phyloP scores from a whole-genome alignment of 2,329 filamentous ascomycete genomes.

The Epichloe amarillans region DNA sequence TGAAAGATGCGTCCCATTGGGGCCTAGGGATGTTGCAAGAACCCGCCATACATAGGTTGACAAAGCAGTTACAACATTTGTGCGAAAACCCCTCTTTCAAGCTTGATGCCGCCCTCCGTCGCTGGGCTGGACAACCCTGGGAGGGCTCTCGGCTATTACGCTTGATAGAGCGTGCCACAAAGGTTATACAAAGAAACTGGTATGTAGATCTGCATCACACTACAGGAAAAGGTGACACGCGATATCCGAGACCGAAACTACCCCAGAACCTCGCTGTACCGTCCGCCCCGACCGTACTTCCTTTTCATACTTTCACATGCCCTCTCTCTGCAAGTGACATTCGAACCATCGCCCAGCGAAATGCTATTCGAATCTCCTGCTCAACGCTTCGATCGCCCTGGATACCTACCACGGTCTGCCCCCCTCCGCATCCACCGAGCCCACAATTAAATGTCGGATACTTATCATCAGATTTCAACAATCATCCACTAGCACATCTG shows the following conservation, averaged over 20 bases:
- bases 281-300: slow-evolving; percentile 82
- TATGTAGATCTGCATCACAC: slow-evolving; percentile 70
- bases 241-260: slow-evolving; percentile 61
- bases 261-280: slow-evolving; percentile 65
- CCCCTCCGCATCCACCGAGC: slow-evolving; percentile 72
- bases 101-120: slow-evolving; percentile 27
- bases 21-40: slow-evolving; percentile 57
- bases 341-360: slow-evolving; percentile 85
- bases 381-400: slow-evolving; percentile 78
- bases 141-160: slow-evolving; percentile 78
- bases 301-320: slow-evolving; percentile 96
- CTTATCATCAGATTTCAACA: slow-evolving; percentile 97
- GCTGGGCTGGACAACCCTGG: slow-evolving; percentile 66
- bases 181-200: slow-evolving; percentile 68
- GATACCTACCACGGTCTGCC: slow-evolving; percentile 69
- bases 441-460: slow-evolving; percentile 88
- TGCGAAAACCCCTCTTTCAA: slow-evolving; percentile 23
- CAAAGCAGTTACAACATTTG: slow-evolving; percentile 30
- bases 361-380: slow-evolving; percentile 83
- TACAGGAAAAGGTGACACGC: slow-evolving; percentile 35
- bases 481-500: slow-evolving; percentile 89
- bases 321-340: slow-evolving; percentile 86
- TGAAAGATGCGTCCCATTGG: slow-evolving; percentile 77
- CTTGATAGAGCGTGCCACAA: slow-evolving; percentile 73
- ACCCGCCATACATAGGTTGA: slow-evolving; percentile 36